Conservation (phyloP, 768 basidiomycete genomes). For the Rhizopogon rudus region DNA sequence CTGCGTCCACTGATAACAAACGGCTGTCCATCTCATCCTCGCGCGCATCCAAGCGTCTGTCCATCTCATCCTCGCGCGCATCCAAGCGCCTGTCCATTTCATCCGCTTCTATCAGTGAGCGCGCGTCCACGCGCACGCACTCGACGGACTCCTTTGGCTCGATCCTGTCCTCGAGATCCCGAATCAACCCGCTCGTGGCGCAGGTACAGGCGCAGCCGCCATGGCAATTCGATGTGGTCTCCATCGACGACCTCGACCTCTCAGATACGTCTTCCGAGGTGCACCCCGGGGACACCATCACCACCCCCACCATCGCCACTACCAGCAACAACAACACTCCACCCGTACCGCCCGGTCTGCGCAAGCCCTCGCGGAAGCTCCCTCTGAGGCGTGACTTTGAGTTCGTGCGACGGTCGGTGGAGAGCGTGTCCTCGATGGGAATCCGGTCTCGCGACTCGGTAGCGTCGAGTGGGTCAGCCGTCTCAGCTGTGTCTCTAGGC, state of each 20-base stretch:
- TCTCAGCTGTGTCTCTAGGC: constrained; percentile 29
- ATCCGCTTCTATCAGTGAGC: constrained; percentile 6
- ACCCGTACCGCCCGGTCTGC: constrained; percentile 46
- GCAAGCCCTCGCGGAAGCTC: constrained; percentile 51
- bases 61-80: not conserved
- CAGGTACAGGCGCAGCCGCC: constrained; percentile 35
- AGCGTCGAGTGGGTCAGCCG: constrained; percentile 36
- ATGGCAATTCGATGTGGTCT: constrained; percentile 68
- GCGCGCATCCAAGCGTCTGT: constrained; percentile 7
- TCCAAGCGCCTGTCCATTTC: constrained; percentile 8
- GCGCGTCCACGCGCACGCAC: constrained; percentile 22
- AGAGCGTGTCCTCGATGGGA: constrained; percentile 76
- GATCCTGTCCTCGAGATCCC: constrained; percentile 24
- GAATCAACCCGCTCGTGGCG: constrained; percentile 26
- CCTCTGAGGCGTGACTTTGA: constrained; percentile 79
- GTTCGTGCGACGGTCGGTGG: constrained; percentile 66
- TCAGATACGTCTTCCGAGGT: constrained; percentile 69
- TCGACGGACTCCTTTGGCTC: constrained; percentile 31
- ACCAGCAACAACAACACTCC: constrained; percentile 15
- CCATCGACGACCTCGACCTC: constrained; percentile 76
- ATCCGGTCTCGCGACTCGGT: constrained; percentile 60
- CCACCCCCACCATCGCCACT: no score
- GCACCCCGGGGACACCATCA: constrained; percentile 20
- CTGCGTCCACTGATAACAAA: no score
- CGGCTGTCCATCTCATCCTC: not conserved